Evolutionary conservation across 352 stramenopile species (phyloP), one percentile per base, ranked within the genome.

Genomic region (Globisporangium parvum): DNA sequence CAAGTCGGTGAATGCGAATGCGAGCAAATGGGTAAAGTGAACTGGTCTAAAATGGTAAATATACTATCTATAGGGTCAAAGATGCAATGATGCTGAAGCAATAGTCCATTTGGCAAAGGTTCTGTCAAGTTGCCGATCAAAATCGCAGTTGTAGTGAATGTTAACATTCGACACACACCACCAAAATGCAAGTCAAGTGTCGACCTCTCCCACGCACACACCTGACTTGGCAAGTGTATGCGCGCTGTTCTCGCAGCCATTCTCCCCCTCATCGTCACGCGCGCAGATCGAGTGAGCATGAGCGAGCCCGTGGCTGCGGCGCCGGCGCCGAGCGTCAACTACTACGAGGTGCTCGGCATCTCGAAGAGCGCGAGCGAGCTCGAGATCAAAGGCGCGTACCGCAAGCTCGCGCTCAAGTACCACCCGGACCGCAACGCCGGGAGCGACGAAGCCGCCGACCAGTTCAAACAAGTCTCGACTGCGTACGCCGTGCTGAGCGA

Each of bases 381-480:
- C 53, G 88, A 96, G 65, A 96, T 96, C 69, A 95, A 95, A 67
- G 77, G 69, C 20, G 79, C 85, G 26, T 96, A 96, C 76, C 79
- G 82, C 52, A 95, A 95, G 69, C 69, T 95, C 44, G 85, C 85
- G 57, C 81, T 95, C 63, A 94, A 96, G 69, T 91, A 89, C 62
- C 88, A 96, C 58, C 88, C 88, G 20, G 88, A 96, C 63, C 83
- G 85, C 59, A 94, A 96, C 50, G 78, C 77, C 23, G 85, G 86
- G 59, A 87, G 77, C 21, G 67, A 70, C 42, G 85, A 91, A 21
- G 85, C 85, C 9, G 77, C 74, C 24, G 81, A 95, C 51, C 80
- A 89, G 62, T 95, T 95, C 65, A 95, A 95, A 62, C 69, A 82
- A 50, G 82, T 91, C 21, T 88, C 79, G 41, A 87, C 80, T 31